Evolutionary conservation across 2,329 filamentous ascomycete species (phyloP), one percentile per base, ranked within the genome.

Genomic region (Epichloe baconii): DNA sequence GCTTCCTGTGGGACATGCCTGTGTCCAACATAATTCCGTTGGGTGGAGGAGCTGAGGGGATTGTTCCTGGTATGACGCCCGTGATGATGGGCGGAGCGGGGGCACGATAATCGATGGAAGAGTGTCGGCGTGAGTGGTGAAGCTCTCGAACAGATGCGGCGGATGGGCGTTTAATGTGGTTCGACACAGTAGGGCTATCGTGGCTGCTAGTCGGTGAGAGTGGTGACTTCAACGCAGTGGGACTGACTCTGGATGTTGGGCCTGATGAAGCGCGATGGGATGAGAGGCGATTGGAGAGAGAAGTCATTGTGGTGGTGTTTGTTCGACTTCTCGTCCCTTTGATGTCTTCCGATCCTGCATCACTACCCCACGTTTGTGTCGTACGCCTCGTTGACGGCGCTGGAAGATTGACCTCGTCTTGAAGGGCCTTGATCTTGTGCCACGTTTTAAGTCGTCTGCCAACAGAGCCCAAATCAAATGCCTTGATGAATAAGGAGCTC

Each of bases 371-470:
- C 2, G 71, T 75, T 52, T 73, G 72, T 1, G 78, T 82, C 45
- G 73, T 78, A 48, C 78, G 71, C 52, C 75, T 71, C 11, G 70
- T 72, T 2, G 38, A 47, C 10, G 37, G 38, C 35, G 23, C 26
- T 67, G 56, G 44, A 58, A 58, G 77, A 56, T 79, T 84, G 42
- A 93, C 83, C 66, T 96, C 88, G 61, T 95, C 87, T 64, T 97
- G 91, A 56, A 97, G 76, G 3, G 81, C 75, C 67, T 95, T 95
- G 66, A 97, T 90, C 68, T 93, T 95, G 68, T 96, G 88, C 91
- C 91, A 97, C 2, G 90, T 95, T 66, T 94, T 94, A 55, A 97
- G 70, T 54, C 91, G 79, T 52, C 88, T 79, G 8, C 91, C 91
- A 58, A 97, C 90, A 3, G 90, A 88, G 17, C 91, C 91, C 57